Evolutionary conservation across 208 protist species (phyloP), one percentile per base, ranked within the genome.

Genomic region (Histomonas meleagridis): DNA sequence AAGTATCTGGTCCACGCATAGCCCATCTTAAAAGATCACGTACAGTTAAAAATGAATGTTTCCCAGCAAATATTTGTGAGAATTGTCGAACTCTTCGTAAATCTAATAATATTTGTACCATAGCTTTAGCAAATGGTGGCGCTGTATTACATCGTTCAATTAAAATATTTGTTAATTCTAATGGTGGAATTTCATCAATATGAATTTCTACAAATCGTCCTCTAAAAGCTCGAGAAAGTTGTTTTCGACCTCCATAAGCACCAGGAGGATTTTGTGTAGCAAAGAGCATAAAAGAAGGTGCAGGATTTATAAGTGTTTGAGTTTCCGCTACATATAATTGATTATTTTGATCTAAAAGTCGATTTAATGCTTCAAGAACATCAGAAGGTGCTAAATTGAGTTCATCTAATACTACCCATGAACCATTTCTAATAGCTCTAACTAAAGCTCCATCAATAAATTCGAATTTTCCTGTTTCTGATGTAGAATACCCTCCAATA

Each of bases 351-450:
- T 99, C 99, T 0, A 99, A 96, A 23, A 99, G 94, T 62, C 99
- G 95, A 94, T 99, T 99, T 1, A 99, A 95, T 21, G 98, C 98
- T 94, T 99, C 99, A 7, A 93, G 48, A 62, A 94, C 93, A 92
- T 99, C 98, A 23, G 97, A 98, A 4, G 98, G 98, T 1, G 98
- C 98, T 2, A 99, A 95, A 94, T 99, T 99, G 43, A 99, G 96
- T 94, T 99, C 99, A 94, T 99, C 99, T 14, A 99, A 94, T 7
- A 99, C 97, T 46, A 99, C 96, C 99, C 99, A 99, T 94, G 99
- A 97, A 21, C 99, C 98, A 32, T 92, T 51, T 35, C 93, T 92
- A 5, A 96, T 70, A 16, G 95, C 95, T 65, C 70, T 26, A 43
- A 96, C 94, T 32, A 96, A 93, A 32, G 94, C 92, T 0, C 96